These are phyloP conservation scores for Parietichytrium sp. DNA, from an alignment of 108 stramenopile genomes.

Conservation along the genomic window DNA sequence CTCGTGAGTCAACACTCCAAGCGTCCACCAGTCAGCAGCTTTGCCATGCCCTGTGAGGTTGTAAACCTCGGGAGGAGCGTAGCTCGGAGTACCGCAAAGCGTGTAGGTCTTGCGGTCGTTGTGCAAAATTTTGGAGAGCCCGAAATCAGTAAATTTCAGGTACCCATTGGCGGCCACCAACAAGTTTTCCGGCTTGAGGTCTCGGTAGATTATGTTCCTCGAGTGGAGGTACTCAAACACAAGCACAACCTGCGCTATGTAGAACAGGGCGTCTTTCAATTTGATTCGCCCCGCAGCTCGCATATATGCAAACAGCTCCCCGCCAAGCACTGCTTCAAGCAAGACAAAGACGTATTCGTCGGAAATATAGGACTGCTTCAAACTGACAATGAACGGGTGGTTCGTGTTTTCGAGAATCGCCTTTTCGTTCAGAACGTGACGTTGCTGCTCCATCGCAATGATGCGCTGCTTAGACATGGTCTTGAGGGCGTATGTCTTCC, in stretches of 20 bases:
- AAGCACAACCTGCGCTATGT: conserved; percentile 42
- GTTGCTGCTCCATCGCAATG: conserved; percentile 76
- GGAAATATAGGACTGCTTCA: conserved; percentile 37
- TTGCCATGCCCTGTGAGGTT: conserved; percentile 91
- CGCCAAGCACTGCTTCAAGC: conserved; percentile 44
- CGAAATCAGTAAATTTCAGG: conserved; percentile 50
- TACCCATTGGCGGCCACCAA: conserved; percentile 45
- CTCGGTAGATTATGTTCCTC: conserved; percentile 48
- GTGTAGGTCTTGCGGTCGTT: conserved; percentile 46
- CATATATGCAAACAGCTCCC: conserved; percentile 48
- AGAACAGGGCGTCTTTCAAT: conserved; percentile 23
- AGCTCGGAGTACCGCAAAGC: conserved; percentile 43
- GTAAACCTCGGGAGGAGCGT: conserved; percentile 61
- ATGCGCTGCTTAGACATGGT: conserved; percentile 80
- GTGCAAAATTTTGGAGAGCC: conserved; percentile 42
- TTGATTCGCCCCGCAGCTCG: neutral
- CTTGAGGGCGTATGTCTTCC: conserved; percentile 81
- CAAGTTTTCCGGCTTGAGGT: conserved; percentile 51
- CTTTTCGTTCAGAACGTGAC: conserved; percentile 89
- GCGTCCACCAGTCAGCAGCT: conserved; percentile 95
- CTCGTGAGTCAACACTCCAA: conserved; percentile 92
- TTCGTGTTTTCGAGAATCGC: conserved; percentile 59
- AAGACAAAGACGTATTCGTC: conserved; percentile 42
- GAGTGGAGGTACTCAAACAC: conserved; percentile 43
- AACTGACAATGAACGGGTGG: conserved; percentile 43